A percentile compares a stretch with the other conserved stretches of the same genome.
These are phyloP conservation scores for Colletotrichum liaoningense DNA, from an alignment of 2,329 filamentous ascomycete species.

Conservation along the genomic window DNA sequence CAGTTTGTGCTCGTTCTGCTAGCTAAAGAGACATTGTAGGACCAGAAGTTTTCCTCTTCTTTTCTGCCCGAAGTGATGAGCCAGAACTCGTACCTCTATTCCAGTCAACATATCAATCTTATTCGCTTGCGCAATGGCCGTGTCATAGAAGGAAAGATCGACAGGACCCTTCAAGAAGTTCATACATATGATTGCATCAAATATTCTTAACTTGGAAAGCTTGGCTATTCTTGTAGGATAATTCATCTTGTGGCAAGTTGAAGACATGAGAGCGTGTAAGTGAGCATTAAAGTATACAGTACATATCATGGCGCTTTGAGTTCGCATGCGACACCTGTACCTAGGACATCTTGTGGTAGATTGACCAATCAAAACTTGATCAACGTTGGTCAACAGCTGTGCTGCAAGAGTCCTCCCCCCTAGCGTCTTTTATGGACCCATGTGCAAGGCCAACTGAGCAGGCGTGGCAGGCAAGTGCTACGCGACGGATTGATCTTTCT, in stretches of 20 bases:
- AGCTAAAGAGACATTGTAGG: no score
- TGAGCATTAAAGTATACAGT: not conserved
- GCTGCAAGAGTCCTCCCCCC: conserved; percentile 14
- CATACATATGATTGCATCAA: no score
- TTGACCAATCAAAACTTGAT: conserved; percentile 15
- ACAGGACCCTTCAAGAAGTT: no score
- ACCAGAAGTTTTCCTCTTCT: no score
- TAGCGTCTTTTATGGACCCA: conserved; percentile 6
- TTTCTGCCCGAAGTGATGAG: no score
- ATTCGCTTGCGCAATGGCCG: no score
- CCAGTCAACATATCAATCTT: no score
- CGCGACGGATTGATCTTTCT: conserved; percentile 32
- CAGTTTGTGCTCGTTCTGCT: no score
- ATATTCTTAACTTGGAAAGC: not conserved
- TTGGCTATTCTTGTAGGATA: not conserved
- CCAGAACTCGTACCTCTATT: no score
- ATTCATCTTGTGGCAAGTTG: no score
- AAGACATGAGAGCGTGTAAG: not conserved
- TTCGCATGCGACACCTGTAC: not conserved
- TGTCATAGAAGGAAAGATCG: no score
- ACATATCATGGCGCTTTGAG: not conserved
- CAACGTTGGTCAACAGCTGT: not conserved
- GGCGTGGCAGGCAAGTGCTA: not conserved
- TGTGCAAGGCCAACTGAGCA: conserved; percentile 22
- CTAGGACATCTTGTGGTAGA: accelerated